phyloP scores from a whole-genome alignment of 805 yeast genomes.

The Zygotorulaspora danielsina region DNA sequence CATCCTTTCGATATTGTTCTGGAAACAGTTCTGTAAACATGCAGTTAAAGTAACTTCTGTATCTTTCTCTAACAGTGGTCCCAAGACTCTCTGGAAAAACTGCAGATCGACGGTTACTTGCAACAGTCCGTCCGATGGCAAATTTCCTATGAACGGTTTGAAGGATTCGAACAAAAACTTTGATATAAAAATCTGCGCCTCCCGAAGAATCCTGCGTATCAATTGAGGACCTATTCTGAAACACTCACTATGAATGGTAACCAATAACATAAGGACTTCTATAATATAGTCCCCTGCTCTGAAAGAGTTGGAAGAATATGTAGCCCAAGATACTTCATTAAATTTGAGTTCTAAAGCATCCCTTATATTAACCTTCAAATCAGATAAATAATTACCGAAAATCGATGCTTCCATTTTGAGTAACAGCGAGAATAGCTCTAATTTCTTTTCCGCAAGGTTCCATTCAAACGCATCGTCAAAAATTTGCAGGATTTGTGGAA shows the following conservation, averaged over 20 bases:
- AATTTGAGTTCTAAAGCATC: slow-evolving; percentile 41
- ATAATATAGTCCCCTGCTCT: slow-evolving; percentile 46
- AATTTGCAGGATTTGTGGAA: slow-evolving; percentile 46
- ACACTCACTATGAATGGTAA: slow-evolving; percentile 50
- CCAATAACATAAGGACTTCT: slow-evolving; percentile 46
- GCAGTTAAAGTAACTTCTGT: slow-evolving; percentile 32
- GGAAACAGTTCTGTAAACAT: slow-evolving; percentile 33
- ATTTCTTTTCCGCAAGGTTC: slow-evolving; percentile 39
- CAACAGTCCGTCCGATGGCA: slow-evolving; percentile 45
- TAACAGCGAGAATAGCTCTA: slow-evolving; percentile 44
- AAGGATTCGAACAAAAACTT: slow-evolving; percentile 37
- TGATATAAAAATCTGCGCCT: slow-evolving; percentile 39
- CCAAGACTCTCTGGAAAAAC: slow-evolving; percentile 41
- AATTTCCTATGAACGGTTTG: slow-evolving; percentile 43
- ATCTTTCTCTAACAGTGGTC: slow-evolving; percentile 29
- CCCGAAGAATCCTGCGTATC: slow-evolving; percentile 43
- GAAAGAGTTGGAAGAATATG: slow-evolving; percentile 32
- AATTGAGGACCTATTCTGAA: slow-evolving; percentile 45
- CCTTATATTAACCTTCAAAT: slow-evolving; percentile 42
- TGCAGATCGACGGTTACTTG: slow-evolving; percentile 53
- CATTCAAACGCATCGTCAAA: slow-evolving; percentile 51
- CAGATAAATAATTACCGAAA: slow-evolving; percentile 50
- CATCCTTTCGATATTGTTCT: slow-evolving; percentile 27
- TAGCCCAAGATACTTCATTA: slow-evolving; percentile 43
- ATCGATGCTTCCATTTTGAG: slow-evolving; percentile 49